Percentiles rank a stretch among this genome's conserved stretches.
These are phyloP conservation scores for Calocera viscosa DNA, from an alignment of 768 basidiomycete species.

Conservation along the genomic window DNA sequence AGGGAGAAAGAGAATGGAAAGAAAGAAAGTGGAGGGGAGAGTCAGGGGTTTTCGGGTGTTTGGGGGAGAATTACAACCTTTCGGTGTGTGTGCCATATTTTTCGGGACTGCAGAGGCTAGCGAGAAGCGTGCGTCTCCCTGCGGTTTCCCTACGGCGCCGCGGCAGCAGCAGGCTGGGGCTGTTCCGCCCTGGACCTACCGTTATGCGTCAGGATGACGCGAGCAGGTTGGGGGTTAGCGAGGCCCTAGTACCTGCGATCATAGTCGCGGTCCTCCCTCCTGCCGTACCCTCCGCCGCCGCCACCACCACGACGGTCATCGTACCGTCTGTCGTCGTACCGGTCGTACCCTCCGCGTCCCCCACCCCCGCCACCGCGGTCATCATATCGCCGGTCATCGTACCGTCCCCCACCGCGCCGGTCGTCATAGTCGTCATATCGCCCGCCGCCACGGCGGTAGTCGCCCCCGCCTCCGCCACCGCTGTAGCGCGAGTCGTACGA, in stretches of 20 bases:
- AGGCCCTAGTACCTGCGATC: conserved; percentile 14
- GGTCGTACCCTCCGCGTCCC: conserved; percentile 31
- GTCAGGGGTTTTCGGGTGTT: not conserved
- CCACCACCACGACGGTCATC: conserved; percentile 20
- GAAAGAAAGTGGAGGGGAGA: not conserved
- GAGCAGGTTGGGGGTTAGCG: not conserved
- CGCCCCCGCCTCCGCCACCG: conserved; percentile 34
- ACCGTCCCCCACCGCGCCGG: conserved; percentile 17
- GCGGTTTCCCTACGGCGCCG: not conserved
- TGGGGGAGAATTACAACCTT: not conserved
- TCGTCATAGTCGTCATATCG: conserved; percentile 35
- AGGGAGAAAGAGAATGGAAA: too few species aligned
- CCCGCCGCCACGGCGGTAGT: conserved; percentile 23
- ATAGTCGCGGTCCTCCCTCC: conserved; percentile 27
- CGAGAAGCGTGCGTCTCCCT: too few species aligned
- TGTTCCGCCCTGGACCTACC: not conserved
- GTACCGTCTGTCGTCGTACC: conserved; percentile 29
- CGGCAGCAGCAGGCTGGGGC: not conserved
- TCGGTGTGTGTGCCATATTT: not conserved
- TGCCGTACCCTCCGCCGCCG: conserved; percentile 13
- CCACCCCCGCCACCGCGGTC: conserved; percentile 30
- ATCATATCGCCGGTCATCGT: conserved; percentile 25
- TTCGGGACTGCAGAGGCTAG: too few species aligned
- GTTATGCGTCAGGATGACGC: not conserved
- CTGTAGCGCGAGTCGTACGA: conserved; percentile 83